These are phyloP conservation scores for Nigrospora osmanthi DNA, from an alignment of 2,329 filamentous ascomycete genomes.

Conservation along the genomic window DNA sequence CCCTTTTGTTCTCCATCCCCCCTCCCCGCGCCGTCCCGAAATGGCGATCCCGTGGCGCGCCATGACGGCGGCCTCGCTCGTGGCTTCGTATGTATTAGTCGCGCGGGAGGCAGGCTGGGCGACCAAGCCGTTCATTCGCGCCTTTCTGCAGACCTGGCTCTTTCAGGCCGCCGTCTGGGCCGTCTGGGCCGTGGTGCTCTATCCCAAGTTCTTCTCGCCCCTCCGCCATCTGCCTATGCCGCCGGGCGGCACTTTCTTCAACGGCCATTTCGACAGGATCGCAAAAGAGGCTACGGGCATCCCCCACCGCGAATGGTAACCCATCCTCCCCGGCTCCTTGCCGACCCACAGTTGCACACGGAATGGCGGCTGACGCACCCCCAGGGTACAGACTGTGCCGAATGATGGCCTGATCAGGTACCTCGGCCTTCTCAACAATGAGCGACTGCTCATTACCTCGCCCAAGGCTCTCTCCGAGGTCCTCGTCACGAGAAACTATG, in stretches of 20 bases:
- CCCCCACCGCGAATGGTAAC: constrained; percentile 41
- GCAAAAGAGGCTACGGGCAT: constrained; percentile 28
- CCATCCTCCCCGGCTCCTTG: neutral
- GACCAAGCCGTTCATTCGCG: constrained; percentile 18
- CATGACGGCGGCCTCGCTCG: constrained; percentile 18
- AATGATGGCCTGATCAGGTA: constrained; percentile 66
- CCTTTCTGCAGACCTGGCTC: constrained; percentile 27
- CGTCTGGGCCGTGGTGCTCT: constrained; percentile 37
- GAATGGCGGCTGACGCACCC: constrained; percentile 6
- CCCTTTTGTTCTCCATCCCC: no score
- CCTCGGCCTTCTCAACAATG: constrained; percentile 30
- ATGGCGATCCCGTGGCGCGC: constrained; percentile 20
- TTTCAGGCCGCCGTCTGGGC: constrained; percentile 25
- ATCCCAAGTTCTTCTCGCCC: constrained; percentile 41
- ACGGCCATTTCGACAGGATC: constrained; percentile 39
- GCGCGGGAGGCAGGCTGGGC: constrained; percentile 21
- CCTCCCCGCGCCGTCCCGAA: neutral
- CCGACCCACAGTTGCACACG: neutral
- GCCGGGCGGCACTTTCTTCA: constrained; percentile 31
- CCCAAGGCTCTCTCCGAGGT: constrained; percentile 64
- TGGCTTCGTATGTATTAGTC: constrained; percentile 21
- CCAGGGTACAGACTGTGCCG: constrained; percentile 51
- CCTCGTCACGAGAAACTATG: constrained; percentile 60
- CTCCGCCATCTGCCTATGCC: constrained; percentile 40
- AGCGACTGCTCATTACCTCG: constrained; percentile 35